These are phyloP conservation scores for Pythium oligandrum DNA, from an alignment of 352 stramenopile genomes.

Conservation along the genomic window DNA sequence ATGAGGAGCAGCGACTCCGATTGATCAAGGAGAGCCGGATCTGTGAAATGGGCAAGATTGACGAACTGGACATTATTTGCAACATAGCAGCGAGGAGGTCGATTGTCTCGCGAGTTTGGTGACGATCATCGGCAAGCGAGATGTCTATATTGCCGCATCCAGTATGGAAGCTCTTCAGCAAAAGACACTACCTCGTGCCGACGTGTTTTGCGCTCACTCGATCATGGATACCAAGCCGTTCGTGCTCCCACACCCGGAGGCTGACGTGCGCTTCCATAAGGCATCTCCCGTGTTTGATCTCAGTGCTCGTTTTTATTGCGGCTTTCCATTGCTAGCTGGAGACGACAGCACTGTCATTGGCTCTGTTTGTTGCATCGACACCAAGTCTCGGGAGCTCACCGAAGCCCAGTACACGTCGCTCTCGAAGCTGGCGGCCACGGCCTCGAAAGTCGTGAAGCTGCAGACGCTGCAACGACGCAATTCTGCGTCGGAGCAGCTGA, in stretches of 20 bases:
- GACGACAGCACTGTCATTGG: constrained; percentile 44
- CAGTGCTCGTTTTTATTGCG: constrained; percentile 61
- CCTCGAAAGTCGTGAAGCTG: constrained; percentile 13
- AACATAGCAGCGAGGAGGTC: constrained; percentile 45
- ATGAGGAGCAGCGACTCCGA: constrained; percentile 41
- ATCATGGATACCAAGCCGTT: constrained; percentile 59
- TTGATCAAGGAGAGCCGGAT: constrained; percentile 36
- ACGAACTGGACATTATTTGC: constrained; percentile 68
- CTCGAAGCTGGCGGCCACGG: constrained; percentile 31
- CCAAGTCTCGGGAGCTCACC: constrained; percentile 33
- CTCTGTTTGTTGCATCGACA: constrained; percentile 51
- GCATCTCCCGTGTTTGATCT: constrained; percentile 10
- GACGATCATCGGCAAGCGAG: constrained; percentile 43
- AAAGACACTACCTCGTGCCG: constrained; percentile 30
- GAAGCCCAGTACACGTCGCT: constrained; percentile 53
- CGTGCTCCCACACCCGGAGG: constrained; percentile 44
- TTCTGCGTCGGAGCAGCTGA: too few relatives aligned
- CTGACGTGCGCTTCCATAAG: constrained; percentile 58
- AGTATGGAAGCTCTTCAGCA: constrained; percentile 26
- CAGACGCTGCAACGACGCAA: too few relatives aligned
- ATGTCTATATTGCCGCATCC: constrained; percentile 41
- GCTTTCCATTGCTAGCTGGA: constrained; percentile 41
- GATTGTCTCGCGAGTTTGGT: constrained; percentile 48
- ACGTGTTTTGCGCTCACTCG: constrained; percentile 53
- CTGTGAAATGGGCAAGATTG: constrained; percentile 28